phyloP scores from a whole-genome alignment of 2,329 filamentous ascomycete species.

The Aspergillus fumigatiaffinis region DNA sequence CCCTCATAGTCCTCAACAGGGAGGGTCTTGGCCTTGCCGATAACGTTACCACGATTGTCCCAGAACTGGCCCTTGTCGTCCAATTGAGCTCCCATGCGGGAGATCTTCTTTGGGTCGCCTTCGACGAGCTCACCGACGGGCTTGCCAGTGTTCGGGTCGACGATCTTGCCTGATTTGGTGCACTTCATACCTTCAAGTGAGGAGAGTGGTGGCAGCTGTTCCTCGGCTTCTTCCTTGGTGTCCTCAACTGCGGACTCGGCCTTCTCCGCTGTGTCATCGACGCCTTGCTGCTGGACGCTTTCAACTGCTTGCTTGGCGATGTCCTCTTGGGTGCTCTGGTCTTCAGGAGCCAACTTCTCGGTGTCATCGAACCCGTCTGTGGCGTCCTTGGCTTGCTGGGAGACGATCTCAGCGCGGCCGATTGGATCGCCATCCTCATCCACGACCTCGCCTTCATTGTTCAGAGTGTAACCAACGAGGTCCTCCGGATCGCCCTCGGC shows the following conservation, averaged over 20 bases:
- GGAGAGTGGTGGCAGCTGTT: constrained; percentile 29
- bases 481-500: constrained; percentile 40
- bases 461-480: constrained; percentile 39
- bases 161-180: constrained; percentile 44
- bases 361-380: constrained; percentile 23
- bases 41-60: constrained; percentile 60
- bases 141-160: constrained; percentile 41
- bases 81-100: constrained; percentile 33
- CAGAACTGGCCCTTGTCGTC: constrained; percentile 63
- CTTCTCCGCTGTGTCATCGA: constrained; percentile 29
- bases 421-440: constrained; percentile 33
- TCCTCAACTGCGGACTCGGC: constrained; percentile 34
- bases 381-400: constrained; percentile 19
- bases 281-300: constrained; percentile 13
- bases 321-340: not conserved
- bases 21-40: constrained; percentile 54
- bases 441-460: constrained; percentile 33
- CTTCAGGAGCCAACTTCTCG: constrained; percentile 11
- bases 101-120: constrained; percentile 61
- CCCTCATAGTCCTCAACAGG: constrained; percentile 36
- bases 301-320: not conserved
- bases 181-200: constrained; percentile 39
- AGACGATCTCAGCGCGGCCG: constrained; percentile 32
- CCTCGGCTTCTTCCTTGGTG: constrained; percentile 37
- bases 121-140: constrained; percentile 56